These are phyloP conservation scores for Didymella exigua DNA, from an alignment of 2,329 filamentous ascomycete species.

Conservation along the genomic window DNA sequence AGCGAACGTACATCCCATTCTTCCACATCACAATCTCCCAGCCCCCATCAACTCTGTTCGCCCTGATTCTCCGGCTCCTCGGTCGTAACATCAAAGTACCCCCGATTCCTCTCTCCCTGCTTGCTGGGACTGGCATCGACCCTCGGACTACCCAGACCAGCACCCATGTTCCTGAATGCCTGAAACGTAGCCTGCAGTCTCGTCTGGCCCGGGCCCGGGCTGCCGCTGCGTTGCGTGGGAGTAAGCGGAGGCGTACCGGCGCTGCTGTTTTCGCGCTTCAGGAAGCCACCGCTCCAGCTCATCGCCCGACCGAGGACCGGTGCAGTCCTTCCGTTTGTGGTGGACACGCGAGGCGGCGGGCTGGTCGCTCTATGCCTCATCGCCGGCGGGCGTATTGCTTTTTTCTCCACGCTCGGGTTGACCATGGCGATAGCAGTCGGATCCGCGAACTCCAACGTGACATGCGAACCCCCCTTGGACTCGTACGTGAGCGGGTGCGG, in stretches of 20 bases:
- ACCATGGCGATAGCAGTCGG: not conserved
- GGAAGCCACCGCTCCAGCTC: constrained; percentile 10
- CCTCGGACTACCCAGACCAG: constrained; percentile 28
- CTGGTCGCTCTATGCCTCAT: not conserved
- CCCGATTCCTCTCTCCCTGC: not conserved
- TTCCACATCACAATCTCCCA: too few relatives aligned
- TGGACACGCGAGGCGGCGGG: not conserved
- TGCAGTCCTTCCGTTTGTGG: not conserved
- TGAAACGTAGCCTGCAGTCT: constrained; percentile 36
- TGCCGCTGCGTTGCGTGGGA: not conserved
- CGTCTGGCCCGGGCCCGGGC: constrained; percentile 12
- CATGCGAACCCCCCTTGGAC: not conserved
- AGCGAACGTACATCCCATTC: too few relatives aligned
- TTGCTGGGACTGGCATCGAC: constrained; percentile 6
- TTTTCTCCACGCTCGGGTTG: not conserved
- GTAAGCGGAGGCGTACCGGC: not conserved
- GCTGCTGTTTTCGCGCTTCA: not conserved
- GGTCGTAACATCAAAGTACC: constrained; percentile 1
- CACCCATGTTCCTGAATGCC: constrained; percentile 35
- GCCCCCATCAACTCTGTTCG: not conserved
- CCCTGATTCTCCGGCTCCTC: not conserved
- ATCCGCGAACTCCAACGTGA: constrained; percentile 1
- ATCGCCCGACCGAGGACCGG: not conserved
- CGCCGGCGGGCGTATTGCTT: not conserved
- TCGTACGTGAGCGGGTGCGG: not conserved